These are phyloP conservation scores for Metschnikowia similis DNA, from an alignment of 805 yeast genomes.

Conservation along the genomic window DNA sequence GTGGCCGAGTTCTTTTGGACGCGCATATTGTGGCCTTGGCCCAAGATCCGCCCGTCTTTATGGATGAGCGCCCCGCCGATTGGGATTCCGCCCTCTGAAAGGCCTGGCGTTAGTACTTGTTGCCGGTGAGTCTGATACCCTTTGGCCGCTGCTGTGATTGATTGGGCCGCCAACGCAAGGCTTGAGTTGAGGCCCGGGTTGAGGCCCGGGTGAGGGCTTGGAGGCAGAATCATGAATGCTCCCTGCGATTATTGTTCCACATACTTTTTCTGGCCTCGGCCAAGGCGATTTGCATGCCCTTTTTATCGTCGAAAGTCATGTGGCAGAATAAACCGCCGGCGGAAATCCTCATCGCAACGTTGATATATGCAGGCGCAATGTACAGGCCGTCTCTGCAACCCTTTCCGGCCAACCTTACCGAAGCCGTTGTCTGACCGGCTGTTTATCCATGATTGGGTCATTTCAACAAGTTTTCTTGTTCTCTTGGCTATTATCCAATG, in stretches of 20 bases:
- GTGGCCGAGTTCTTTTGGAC: slow-evolving; percentile 81
- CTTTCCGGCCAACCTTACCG: too few relatives aligned
- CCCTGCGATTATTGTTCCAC: slow-evolving; percentile 10
- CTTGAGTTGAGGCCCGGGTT: too few relatives aligned
- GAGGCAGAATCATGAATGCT: too few relatives aligned
- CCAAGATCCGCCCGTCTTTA: slow-evolving; percentile 75
- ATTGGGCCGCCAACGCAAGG: too few relatives aligned
- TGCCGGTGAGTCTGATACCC: too few relatives aligned
- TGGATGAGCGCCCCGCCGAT: slow-evolving; percentile 74
- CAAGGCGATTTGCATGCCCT: slow-evolving; percentile 65
- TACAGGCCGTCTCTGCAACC: not conserved
- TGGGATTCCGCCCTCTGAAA: slow-evolving; percentile 86
- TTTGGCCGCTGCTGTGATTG: too few relatives aligned
- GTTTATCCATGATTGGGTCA: too few relatives aligned
- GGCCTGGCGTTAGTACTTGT: slow-evolving; percentile 39
- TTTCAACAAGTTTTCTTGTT: too few relatives aligned
- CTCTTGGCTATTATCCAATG: too few relatives aligned
- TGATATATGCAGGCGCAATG: not conserved
- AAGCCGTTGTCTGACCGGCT: too few relatives aligned
- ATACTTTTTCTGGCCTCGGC: slow-evolving; percentile 65
- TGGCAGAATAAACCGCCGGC: not conserved
- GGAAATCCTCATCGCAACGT: not conserved
- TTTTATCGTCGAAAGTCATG: slow-evolving; percentile 57
- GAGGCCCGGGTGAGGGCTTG: too few relatives aligned
- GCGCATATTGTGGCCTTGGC: slow-evolving; percentile 87